Evolutionary conservation across 805 yeast genomes (phyloP).

Genomic region (Yarrowia hollandica): DNA sequence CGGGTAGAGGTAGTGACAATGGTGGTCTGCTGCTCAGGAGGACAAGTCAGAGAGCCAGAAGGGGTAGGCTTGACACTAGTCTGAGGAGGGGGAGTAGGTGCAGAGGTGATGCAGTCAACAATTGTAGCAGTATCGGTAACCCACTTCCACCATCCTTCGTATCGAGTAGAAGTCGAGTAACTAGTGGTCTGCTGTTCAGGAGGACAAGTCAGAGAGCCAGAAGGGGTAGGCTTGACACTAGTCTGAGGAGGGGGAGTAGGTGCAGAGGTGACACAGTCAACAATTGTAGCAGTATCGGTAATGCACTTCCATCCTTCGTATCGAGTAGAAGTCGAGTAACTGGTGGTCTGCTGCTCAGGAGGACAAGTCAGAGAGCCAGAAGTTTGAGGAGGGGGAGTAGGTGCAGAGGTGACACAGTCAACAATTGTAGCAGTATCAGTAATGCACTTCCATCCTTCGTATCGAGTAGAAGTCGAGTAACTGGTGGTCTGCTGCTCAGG

Average conservation of each 20-base stretch:
- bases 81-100: not conserved
- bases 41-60: not conserved
- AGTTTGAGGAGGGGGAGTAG: not conserved
- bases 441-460: not conserved
- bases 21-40: constrained; percentile 6
- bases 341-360: not conserved
- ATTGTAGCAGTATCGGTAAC: not conserved
- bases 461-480: not conserved
- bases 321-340: not conserved
- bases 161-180: not conserved
- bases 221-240: not conserved
- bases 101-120: not conserved
- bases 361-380: not conserved
- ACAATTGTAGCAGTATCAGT: not conserved
- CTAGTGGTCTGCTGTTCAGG: not conserved
- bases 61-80: not conserved
- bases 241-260: constrained; percentile 4
- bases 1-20: not conserved
- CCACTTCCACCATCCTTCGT: not conserved
- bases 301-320: not conserved
- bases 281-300: not conserved
- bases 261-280: not conserved
- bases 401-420: not conserved
- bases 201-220: not conserved
- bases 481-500: not conserved